phyloP scores from a whole-genome alignment of 139 green algal genomes.

The Protoeuglena noctilucae region DNA sequence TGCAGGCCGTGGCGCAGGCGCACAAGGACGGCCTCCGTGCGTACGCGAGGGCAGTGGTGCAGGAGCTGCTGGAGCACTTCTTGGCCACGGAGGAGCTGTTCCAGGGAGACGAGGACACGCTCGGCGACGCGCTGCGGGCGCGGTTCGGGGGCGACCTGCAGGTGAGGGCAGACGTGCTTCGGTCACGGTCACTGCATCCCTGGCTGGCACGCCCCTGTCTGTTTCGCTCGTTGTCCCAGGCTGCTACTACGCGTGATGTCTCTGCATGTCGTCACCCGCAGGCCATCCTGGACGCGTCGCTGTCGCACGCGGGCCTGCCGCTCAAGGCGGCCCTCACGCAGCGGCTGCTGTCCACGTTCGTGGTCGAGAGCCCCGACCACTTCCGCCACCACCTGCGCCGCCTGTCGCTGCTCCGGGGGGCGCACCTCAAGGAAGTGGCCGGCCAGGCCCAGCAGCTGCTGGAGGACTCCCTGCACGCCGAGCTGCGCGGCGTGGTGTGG shows the following conservation, averaged over 20 bases:
- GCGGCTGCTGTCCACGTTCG: constrained; percentile 55
- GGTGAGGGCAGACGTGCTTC: no score
- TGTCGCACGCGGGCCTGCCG: constrained; percentile 56
- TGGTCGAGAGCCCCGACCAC: constrained; percentile 45
- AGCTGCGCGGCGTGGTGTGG: constrained; percentile 67
- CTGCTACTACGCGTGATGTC: constrained; percentile 7
- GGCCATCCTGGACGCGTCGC: constrained; percentile 66
- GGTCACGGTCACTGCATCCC: no score
- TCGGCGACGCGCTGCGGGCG: constrained; percentile 24
- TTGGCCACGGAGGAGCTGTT: constrained; percentile 62
- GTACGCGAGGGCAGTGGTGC: constrained; percentile 28
- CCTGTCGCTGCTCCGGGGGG: constrained; percentile 48
- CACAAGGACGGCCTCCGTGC: constrained; percentile 44
- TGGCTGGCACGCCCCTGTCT: no score
- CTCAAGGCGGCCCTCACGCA: constrained; percentile 55
- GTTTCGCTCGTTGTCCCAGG: background rate
- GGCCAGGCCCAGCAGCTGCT: constrained; percentile 43
- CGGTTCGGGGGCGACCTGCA: background rate
- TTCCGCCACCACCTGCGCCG: constrained; percentile 59
- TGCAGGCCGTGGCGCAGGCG: constrained; percentile 36
- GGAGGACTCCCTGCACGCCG: constrained; percentile 72
- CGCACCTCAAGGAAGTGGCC: constrained; percentile 29
- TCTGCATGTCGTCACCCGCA: constrained; percentile 30
- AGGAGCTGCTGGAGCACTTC: constrained; percentile 57
- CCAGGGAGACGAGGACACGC: constrained; percentile 67